Evolutionary conservation across 2,329 filamentous ascomycete genomes (phyloP).

Genomic region (Mariannaea elegans): DNA sequence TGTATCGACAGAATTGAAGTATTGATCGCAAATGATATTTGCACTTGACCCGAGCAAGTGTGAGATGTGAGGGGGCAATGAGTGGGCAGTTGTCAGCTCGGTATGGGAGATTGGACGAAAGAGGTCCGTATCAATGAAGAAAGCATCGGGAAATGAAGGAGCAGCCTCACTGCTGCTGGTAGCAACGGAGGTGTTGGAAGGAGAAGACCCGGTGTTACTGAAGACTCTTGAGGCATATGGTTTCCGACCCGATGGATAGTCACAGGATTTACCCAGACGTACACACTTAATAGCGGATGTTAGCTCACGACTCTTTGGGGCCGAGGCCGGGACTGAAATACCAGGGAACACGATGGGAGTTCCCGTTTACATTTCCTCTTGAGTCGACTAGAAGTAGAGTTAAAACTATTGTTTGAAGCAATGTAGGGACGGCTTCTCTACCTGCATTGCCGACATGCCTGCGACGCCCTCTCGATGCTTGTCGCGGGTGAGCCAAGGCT

Average conservation of each 20-base stretch:
- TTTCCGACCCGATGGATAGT: not conserved
- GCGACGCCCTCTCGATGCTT: not conserved
- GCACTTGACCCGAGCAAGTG: not conserved
- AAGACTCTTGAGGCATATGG: not conserved
- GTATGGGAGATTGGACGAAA: slow-evolving; percentile 2
- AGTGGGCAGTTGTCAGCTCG: not conserved
- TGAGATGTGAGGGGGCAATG: not conserved
- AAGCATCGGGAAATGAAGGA: not conserved
- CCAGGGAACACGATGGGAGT: slow-evolving; percentile 1
- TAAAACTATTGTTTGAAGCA: not conserved
- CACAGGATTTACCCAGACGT: slow-evolving; percentile 4
- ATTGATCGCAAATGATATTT: not conserved
- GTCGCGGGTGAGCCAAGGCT: not conserved
- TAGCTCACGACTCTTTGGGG: not conserved
- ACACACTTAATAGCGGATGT: not conserved
- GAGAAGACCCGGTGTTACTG: not conserved
- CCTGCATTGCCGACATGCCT: slow-evolving; percentile 9
- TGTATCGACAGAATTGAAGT: not conserved
- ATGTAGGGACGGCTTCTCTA: not conserved
- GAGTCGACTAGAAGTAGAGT: not conserved
- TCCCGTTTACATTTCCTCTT: slow-evolving; percentile 11
- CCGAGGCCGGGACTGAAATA: not conserved
- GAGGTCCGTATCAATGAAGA: not conserved
- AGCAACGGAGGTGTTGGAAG: not conserved
- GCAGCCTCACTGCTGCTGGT: not conserved